Evolutionary conservation across 345 rosid genomes (phyloP).

Genomic region (Citrus sp.): DNA sequence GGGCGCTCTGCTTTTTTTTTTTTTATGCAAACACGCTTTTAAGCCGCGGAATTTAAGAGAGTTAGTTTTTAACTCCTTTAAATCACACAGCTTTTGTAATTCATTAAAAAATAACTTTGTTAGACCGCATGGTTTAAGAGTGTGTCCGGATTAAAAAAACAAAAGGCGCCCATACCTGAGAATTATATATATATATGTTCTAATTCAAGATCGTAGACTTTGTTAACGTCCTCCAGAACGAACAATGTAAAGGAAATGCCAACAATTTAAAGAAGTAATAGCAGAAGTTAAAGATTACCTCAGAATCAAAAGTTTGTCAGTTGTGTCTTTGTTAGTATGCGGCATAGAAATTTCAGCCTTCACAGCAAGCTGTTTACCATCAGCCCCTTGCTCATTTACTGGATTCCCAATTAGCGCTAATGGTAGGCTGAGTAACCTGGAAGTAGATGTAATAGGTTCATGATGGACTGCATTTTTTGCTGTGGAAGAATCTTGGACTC

Average conservation of each 20-base stretch:
- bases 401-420: neutral
- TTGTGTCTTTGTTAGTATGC: neutral
- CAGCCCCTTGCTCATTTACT: slow-evolving; percentile 5
- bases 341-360: neutral
- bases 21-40: too few species aligned
- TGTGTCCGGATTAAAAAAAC: too few species aligned
- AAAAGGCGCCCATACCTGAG: too few species aligned
- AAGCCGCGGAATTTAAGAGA: too few species aligned
- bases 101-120: too few species aligned
- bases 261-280: neutral
- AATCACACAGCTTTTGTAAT: too few species aligned
- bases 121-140: fast-evolving
- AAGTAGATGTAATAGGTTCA: neutral
- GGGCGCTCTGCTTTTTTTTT: too few species aligned
- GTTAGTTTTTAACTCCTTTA: too few species aligned
- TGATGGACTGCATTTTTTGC: neutral
- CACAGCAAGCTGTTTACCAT: neutral
- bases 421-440: neutral
- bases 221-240: too few species aligned
- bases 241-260: too few species aligned
- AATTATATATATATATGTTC: too few species aligned
- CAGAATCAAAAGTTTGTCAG: slow-evolving; percentile 9
- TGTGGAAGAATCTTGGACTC: neutral
- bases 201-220: too few species aligned
- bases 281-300: slow-evolving; percentile 2